phyloP scores from a whole-genome alignment of 176 grass and related monocot species.

The Raddia distichophylla region DNA sequence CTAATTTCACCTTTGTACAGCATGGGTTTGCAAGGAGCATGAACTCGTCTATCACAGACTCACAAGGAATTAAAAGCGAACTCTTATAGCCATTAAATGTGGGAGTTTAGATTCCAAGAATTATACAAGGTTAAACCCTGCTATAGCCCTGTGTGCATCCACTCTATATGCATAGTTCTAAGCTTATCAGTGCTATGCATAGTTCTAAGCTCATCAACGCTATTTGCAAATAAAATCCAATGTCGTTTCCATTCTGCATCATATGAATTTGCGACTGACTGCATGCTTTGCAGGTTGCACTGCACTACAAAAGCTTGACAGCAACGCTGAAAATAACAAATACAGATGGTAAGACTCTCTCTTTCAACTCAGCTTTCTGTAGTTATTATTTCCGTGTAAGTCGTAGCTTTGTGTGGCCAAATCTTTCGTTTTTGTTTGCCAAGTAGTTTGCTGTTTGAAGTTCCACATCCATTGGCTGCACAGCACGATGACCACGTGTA shows the following conservation, averaged over 20 bases:
- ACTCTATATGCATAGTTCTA: conserved; percentile 18
- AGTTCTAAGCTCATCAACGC: not conserved
- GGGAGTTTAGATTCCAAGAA: conserved; percentile 98
- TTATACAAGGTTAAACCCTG: conserved; percentile 73
- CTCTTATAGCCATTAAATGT: conserved; percentile 84
- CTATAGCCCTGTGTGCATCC: conserved; percentile 12
- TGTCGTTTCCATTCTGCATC: conserved; percentile 8
- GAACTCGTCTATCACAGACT: conserved; percentile 85
- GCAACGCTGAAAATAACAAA: conserved; percentile 78
- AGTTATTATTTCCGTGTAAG: conserved; percentile 95
- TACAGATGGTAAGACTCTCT: conserved; percentile 75
- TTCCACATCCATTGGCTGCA: not conserved
- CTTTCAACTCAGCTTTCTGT: conserved; percentile 83
- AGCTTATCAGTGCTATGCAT: conserved; percentile 13
- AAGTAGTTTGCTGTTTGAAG: conserved; percentile 4
- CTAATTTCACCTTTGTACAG: conserved; percentile 47
- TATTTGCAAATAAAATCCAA: not conserved
- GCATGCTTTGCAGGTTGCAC: conserved; percentile 56
- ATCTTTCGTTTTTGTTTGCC: not conserved
- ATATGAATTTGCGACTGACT: conserved; percentile 29
- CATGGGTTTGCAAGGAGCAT: conserved; percentile 94
- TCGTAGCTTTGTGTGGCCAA: conserved; percentile 30
- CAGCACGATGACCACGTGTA: no score
- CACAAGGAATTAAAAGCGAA: conserved; percentile 93
- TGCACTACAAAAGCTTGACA: conserved; percentile 71